A percentile compares a stretch with the other conserved stretches of the same genome.
Conservation (phyloP, 345 rosid species). For the Dipteronia sinensis region DNA sequence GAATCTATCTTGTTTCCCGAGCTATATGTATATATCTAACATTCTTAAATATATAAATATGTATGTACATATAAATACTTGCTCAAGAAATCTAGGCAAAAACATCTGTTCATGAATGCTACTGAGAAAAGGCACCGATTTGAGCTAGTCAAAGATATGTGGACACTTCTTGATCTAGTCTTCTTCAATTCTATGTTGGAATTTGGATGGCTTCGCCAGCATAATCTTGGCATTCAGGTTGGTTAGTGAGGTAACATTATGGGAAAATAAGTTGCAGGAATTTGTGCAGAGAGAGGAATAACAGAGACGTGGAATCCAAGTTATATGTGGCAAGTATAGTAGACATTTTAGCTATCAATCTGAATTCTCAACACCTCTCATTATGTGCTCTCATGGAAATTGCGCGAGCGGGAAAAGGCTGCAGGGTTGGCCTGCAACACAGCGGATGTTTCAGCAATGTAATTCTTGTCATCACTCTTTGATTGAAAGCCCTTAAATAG, state of each 20-base stretch:
- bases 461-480: constrained; percentile 31
- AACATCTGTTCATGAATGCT: constrained; percentile 4
- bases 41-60: background rate
- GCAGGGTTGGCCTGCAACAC: constrained; percentile 75
- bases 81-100: background rate
- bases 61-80: constrained; percentile 10
- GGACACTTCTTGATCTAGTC: constrained; percentile 4
- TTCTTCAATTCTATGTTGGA: constrained; percentile 5
- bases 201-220: background rate
- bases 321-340: background rate
- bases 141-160: background rate
- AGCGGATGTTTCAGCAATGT: constrained; percentile 33
- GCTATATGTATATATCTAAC: background rate
- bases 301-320: background rate
- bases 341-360: background rate
- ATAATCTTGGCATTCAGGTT: constrained; percentile 4
- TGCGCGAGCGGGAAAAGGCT: constrained; percentile 64
- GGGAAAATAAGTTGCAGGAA: background rate
- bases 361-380: constrained; percentile 13
- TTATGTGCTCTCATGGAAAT: constrained; percentile 64
- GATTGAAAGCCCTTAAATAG: constrained; percentile 55
- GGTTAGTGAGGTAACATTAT: constrained; percentile 16
- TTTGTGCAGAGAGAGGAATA: constrained; percentile 1
- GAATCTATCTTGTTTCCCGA: constrained; percentile 12
- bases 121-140: background rate